phyloP scores from a whole-genome alignment of 345 rosid genomes.

The Salix koriyanagi region DNA sequence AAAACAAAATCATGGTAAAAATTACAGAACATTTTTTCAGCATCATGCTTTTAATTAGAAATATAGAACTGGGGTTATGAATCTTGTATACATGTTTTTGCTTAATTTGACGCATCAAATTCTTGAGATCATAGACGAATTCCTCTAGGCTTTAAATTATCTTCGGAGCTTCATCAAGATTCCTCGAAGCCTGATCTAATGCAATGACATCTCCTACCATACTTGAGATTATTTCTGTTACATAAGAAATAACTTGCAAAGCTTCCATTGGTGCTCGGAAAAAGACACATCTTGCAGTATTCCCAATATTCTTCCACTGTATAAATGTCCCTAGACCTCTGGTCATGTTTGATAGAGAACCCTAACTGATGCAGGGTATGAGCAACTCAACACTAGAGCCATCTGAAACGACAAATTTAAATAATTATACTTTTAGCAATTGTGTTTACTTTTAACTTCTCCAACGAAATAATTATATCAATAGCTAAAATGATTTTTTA shows the following conservation, averaged over 20 bases:
- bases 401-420: too few relatives aligned
- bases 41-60: neutral
- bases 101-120: neutral
- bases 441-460: too few relatives aligned
- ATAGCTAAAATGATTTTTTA: too few relatives aligned
- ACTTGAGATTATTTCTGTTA: neutral
- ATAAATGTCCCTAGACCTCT: too few relatives aligned
- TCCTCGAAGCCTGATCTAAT: neutral
- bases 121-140: neutral
- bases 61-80: neutral
- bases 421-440: too few relatives aligned
- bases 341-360: neutral
- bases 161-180: neutral
- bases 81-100: neutral
- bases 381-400: too few relatives aligned
- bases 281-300: neutral
- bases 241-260: neutral
- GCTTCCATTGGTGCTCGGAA: neutral
- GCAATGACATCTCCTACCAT: neutral
- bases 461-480: too few relatives aligned
- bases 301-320: too few relatives aligned
- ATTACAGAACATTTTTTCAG: neutral
- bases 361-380: neutral
- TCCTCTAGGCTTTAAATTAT: neutral
- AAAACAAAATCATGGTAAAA: conserved; percentile 14